These are phyloP conservation scores for Smithsoniella earleae DNA, from an alignment of 163 green algal genomes.

Conservation along the genomic window DNA sequence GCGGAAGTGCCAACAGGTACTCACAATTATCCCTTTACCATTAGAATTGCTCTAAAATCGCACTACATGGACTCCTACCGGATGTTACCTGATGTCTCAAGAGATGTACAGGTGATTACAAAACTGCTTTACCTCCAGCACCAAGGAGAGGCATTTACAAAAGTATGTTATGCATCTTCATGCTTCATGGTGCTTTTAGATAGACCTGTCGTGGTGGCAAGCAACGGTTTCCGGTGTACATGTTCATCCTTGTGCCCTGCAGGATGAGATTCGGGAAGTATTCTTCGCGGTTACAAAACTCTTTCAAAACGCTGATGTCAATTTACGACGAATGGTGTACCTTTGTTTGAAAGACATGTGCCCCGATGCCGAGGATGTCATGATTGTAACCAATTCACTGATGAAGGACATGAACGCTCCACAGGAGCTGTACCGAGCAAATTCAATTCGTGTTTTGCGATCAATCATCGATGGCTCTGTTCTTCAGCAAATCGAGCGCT, in stretches of 20 bases:
- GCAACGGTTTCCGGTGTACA: background rate
- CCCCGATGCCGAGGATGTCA: conserved; percentile 86
- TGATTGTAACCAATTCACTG: conserved; percentile 95
- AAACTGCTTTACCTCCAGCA: conserved; percentile 97
- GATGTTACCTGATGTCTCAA: background rate
- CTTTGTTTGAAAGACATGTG: conserved; percentile 98
- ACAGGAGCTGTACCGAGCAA: conserved; percentile 88
- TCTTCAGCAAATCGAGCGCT: conserved; percentile 94
- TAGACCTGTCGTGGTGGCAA: background rate
- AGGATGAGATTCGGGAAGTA: conserved; percentile 92
- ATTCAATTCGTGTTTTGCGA: conserved; percentile 96
- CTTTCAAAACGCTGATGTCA: conserved; percentile 92
- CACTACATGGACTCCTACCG: background rate
- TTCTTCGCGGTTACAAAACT: conserved; percentile 99
- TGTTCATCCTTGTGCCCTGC: conserved; percentile 32
- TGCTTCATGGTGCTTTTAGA: background rate
- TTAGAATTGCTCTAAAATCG: background rate
- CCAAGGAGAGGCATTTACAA: conserved; percentile 96
- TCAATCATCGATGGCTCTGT: conserved; percentile 87
- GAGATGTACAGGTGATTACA: conserved; percentile 83
- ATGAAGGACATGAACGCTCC: conserved; percentile 99
- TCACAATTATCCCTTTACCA: conserved; percentile 5
- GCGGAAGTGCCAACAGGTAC: conserved; percentile 86
- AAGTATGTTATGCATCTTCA: conserved; percentile 53
- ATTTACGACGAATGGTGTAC: conserved; percentile 96